Evolutionary conservation across 176 grass and related monocot species (phyloP).

Genomic region (Aechmea fasciata): DNA sequence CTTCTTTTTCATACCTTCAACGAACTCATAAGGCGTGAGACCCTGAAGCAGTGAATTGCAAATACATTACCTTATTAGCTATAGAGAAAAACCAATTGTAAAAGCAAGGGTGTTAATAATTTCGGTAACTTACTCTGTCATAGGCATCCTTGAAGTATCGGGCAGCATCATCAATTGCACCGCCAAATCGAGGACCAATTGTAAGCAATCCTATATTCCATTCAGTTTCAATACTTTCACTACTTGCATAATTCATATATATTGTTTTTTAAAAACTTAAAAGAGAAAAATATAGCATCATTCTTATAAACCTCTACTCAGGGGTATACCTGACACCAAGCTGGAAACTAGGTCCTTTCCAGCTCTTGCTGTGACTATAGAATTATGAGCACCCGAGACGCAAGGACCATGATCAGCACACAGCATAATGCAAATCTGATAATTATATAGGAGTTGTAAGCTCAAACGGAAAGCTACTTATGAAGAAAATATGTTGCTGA

Average conservation of each 20-base stretch:
- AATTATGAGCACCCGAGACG: slow-evolving; percentile 16
- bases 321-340: slow-evolving; percentile 1
- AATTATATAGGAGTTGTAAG: background rate
- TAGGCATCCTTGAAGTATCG: slow-evolving; percentile 98
- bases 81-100: background rate
- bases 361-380: slow-evolving; percentile 17
- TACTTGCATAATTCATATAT: background rate
- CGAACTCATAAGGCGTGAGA: slow-evolving; percentile 92
- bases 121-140: slow-evolving; percentile 51
- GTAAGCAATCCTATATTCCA: slow-evolving; percentile 66
- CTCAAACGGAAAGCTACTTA: background rate
- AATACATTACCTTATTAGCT: background rate
- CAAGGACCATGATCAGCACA: slow-evolving; percentile 24
- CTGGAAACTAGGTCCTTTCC: slow-evolving; percentile 19
- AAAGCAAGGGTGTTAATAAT: background rate
- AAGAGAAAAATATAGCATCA: background rate
- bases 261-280: background rate
- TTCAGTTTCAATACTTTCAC: slow-evolving; percentile 9
- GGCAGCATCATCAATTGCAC: slow-evolving; percentile 98
- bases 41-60: slow-evolving; percentile 28
- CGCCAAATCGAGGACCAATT: slow-evolving; percentile 95
- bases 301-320: background rate
- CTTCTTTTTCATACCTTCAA: slow-evolving; percentile 99
- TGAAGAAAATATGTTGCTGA: background rate
- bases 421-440: slow-evolving; percentile 15